Base-by-base conservation (phyloP, 2,329 filamentous ascomycete species). In the Decorospora gaudefroyi region DNA sequence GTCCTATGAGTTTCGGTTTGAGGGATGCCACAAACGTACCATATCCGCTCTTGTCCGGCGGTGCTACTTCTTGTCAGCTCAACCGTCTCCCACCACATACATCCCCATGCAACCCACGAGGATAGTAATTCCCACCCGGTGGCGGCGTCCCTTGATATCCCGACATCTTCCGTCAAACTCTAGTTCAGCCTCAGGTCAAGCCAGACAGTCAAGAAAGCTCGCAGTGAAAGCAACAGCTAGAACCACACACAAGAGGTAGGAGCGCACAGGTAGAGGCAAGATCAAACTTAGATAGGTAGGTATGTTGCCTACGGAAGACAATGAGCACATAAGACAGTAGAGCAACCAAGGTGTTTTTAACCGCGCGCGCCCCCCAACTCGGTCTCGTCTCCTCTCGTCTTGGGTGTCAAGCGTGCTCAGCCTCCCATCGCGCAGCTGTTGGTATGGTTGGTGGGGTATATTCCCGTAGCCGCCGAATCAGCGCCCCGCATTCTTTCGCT, bases 121-220 rank as follows among this genome's bases (percentile, higher is more conserved):
- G 65, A 37, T 69, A 70, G 45, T 68, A 71, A 42, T 68, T 67
- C 11, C 67, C 67, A 36, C 61, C 55, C 6, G 66, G 62, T 25
- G 67, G 65, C 43, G 66, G 66, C 33, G 54, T 66, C 43, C 53
- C 51, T 36, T 62, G 53, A 30, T 51, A 64, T 45, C 63, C 61
- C 18, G 66, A 68, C 63, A 68, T 68, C 25, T 18, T 52, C 39
- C 22, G n/a, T n/a, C n/a, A n/a, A n/a, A n/a, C 10, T 28, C 16
- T 9, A 19, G 4, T 11, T 32, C 13, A 32, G 10, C 16, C 29
- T 32, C 15, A 8, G 3, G 16, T 32, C 29, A 19, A 19, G 16
- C n/a, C 22, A 19, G 11, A 17, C 15, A 16, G 23, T 6, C 11
- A 25, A 25, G 26, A 25, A 21, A 36, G 34, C 22, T 36, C 17